Evolutionary conservation across 192 early-diverging fungal genomes (phyloP).

Genomic region (Podila clonocystis): DNA sequence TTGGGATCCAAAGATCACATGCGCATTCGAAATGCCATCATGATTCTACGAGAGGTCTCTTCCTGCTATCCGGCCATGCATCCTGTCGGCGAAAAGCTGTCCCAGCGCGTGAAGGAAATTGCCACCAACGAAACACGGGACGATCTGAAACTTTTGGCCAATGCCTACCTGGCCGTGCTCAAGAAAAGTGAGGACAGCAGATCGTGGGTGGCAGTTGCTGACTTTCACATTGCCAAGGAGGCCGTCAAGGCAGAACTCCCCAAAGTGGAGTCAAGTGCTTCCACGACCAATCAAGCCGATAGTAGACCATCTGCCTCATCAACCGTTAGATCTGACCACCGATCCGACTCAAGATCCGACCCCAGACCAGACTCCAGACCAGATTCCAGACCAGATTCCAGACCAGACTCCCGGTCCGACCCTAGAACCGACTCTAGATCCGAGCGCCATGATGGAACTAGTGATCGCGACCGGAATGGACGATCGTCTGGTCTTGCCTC

Average conservation of each 20-base stretch:
- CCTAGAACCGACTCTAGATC: background rate
- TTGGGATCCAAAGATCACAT: conserved; percentile 73
- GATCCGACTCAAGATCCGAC: background rate
- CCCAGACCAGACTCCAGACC: background rate
- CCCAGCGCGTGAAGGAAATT: conserved; percentile 54
- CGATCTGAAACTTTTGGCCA: conserved; percentile 79
- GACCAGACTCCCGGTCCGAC: background rate
- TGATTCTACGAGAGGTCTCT: conserved; percentile 72
- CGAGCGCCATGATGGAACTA: background rate
- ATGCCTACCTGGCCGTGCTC: conserved; percentile 59
- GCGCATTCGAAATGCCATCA: conserved; percentile 78
- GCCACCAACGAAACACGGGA: conserved; percentile 66
- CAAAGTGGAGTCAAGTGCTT: background rate
- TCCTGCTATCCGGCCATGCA: conserved; percentile 69
- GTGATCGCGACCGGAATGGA: background rate
- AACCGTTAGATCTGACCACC: background rate
- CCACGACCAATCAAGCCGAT: background rate
- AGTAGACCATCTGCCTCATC: background rate
- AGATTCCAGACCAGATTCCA: background rate
- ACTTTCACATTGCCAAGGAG: conserved; percentile 25
- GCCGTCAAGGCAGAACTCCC: background rate
- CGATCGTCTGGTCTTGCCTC: too few species aligned
- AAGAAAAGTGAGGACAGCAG: conserved; percentile 24
- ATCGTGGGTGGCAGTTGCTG: conserved; percentile 18
- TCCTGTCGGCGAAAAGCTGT: conserved; percentile 64